A percentile compares a stretch with the other conserved stretches of the same genome.
These are phyloP conservation scores for Dactylellina parvicollis DNA, from an alignment of 2,329 filamentous ascomycete genomes.

Conservation along the genomic window DNA sequence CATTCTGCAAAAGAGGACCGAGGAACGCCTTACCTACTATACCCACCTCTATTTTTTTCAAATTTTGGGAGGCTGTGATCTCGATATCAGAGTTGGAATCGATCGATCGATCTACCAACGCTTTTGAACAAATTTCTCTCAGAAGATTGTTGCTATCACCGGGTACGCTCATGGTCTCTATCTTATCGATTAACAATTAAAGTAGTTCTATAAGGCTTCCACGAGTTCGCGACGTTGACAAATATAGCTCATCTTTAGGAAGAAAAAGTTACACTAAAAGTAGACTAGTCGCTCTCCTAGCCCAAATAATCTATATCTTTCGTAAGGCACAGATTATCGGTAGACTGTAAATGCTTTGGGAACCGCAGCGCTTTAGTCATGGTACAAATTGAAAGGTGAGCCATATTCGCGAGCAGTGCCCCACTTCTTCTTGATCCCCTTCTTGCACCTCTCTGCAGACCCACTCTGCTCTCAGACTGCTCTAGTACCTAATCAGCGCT, in stretches of 20 bases:
- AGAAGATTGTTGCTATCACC: not conserved
- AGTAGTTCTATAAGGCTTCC: not conserved
- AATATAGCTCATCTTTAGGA: not conserved
- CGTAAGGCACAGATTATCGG: constrained; percentile 7
- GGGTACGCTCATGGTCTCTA: not conserved
- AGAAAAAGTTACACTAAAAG: not conserved
- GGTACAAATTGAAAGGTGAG: not conserved
- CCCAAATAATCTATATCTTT: not conserved
- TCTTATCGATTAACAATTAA: not conserved
- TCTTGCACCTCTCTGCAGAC: not conserved
- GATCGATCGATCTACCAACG: not conserved
- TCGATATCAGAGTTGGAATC: not conserved
- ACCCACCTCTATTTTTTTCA: not conserved
- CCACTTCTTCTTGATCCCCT: constrained; percentile 1
- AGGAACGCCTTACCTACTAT: constrained; percentile 13
- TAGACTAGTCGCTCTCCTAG: not conserved
- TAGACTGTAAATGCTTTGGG: not conserved
- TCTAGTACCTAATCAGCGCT: constrained; percentile 9
- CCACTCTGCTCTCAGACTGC: constrained; percentile 3
- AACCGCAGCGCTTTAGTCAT: not conserved
- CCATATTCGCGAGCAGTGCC: not conserved
- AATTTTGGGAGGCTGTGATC: constrained; percentile 11
- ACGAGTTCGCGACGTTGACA: not conserved
- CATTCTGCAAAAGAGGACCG: not conserved
- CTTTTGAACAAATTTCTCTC: not conserved